Evolutionary conservation across 495 filamentous ascomycete genomes (phyloP).

Genomic region (Talaromyces proteolyticus): DNA sequence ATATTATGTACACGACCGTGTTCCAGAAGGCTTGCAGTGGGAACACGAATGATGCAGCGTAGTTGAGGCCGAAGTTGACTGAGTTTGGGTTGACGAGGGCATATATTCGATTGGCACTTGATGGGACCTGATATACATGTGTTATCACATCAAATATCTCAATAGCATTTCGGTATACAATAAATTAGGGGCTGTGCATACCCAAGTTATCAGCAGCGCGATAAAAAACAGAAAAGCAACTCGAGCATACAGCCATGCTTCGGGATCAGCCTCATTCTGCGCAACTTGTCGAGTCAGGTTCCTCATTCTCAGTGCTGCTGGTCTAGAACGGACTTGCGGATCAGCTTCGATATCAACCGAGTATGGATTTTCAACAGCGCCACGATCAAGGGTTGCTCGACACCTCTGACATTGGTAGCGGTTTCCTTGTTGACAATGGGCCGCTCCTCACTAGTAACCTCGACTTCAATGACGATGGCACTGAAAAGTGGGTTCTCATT

Average conservation of each 20-base stretch:
- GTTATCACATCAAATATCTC: too few relatives aligned
- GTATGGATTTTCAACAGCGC: background rate
- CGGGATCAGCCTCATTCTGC: slow-evolving; percentile 13
- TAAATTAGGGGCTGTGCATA: slow-evolving; percentile 13
- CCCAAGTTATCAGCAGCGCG: slow-evolving; percentile 68
- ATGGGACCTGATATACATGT: slow-evolving; percentile 58
- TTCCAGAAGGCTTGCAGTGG: slow-evolving; percentile 79
- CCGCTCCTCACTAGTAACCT: slow-evolving; percentile 23
- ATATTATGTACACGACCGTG: slow-evolving; percentile 60
- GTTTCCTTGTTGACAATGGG: slow-evolving; percentile 7
- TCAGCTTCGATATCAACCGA: slow-evolving; percentile 1
- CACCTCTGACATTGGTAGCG: background rate
- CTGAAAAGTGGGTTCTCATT: slow-evolving; percentile 40
- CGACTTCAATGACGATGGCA: slow-evolving; percentile 47
- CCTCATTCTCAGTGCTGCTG: slow-evolving; percentile 10
- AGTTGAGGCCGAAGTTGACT: slow-evolving; percentile 49
- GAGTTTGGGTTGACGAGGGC: slow-evolving; percentile 45
- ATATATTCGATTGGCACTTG: slow-evolving; percentile 64
- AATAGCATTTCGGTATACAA: background rate
- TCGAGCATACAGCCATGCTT: slow-evolving; percentile 64
- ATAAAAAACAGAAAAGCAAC: slow-evolving; percentile 71
- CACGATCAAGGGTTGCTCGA: background rate
- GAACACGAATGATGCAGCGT: slow-evolving; percentile 59
- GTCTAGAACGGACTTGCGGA: background rate
- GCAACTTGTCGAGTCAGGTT: slow-evolving; percentile 14